Evolutionary conservation across 2,329 filamentous ascomycete species (phyloP), one percentile per base, ranked within the genome.

Genomic region (Colletotrichum filicis): DNA sequence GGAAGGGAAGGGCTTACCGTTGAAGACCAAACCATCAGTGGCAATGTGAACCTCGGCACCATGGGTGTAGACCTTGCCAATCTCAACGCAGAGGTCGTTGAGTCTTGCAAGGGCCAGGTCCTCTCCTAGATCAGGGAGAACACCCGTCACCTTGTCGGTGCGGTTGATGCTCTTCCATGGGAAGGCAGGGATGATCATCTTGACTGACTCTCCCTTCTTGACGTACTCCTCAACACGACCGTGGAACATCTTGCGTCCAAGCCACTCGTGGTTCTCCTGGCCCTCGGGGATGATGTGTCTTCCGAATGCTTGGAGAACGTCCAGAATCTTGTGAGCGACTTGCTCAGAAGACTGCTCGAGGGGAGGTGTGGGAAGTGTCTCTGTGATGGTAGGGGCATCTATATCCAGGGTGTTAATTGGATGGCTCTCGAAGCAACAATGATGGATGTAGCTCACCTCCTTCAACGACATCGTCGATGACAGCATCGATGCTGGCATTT

Each of bases 21-120:
- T 74, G 24, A 74, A 86, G 1, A 85, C 81, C 2, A 85, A 78
- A 0, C 85, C 85, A 67, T 86, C 85, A 0, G 84, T 85, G 37
- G 80, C 81, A 52, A 86, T 85, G 66, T 81, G 79, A 1, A 85
- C 77, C 52, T 83, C 77, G 3, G 83, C 84, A 5, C 83, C 84
- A 19, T 80, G 81, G 12, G 77, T 73, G 68, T 86, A 85, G 2
- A 84, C 74, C 11, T 79, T 78, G 11, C 76, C 76, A n/a, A 86
- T 83, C 30, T 79, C 79, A 22, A 79, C 78, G 56, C 83, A 85
- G 28, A 86, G 75, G 0, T 78, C 79, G 56, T 85, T 82, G 65
- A 86, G 75, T 59, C 82, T 81, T 5, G 77, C 75, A 11, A 86
- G 76, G 3, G 84, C 83, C 32, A 86, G 66, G 52, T 84, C 82